Evolutionary conservation across 139 green algal genomes (phyloP).

Genomic region (Chlorella sp.): DNA sequence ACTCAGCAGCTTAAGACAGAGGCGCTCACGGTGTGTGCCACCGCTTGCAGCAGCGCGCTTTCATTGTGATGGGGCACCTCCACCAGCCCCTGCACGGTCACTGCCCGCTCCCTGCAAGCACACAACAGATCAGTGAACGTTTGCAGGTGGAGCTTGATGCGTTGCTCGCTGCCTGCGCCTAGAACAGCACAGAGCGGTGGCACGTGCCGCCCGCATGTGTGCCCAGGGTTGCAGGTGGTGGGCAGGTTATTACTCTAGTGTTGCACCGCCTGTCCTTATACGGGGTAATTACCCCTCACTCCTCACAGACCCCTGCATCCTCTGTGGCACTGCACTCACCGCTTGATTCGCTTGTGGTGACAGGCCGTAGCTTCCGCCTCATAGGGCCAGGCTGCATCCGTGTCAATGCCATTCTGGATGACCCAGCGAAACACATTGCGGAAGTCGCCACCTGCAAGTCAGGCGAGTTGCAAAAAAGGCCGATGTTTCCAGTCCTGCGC

Average conservation of each 20-base stretch:
- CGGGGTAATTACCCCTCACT: too few relatives aligned
- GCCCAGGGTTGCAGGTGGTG: too few relatives aligned
- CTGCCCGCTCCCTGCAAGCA: background rate
- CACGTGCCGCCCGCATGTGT: too few relatives aligned
- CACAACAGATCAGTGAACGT: background rate
- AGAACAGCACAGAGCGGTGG: background rate
- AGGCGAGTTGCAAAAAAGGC: too few relatives aligned
- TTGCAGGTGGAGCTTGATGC: background rate
- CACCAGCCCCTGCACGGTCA: slow-evolving; percentile 18
- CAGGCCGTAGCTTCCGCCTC: slow-evolving; percentile 3
- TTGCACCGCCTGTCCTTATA: too few relatives aligned
- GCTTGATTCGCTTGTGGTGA: background rate
- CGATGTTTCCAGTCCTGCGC: too few relatives aligned
- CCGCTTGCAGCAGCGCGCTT: slow-evolving; percentile 29
- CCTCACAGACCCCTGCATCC: too few relatives aligned
- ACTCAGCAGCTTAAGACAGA: too few relatives aligned
- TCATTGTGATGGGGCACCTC: slow-evolving; percentile 26
- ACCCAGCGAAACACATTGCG: slow-evolving; percentile 14
- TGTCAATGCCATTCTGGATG: slow-evolving; percentile 4
- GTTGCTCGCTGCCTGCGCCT: too few relatives aligned
- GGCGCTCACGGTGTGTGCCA: slow-evolving; percentile 27
- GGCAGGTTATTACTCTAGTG: too few relatives aligned
- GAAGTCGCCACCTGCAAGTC: slow-evolving; percentile 19
- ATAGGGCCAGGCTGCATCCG: slow-evolving; percentile 28
- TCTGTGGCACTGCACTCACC: too few relatives aligned